These are phyloP conservation scores for Nematocida displodere DNA, from an alignment of 371 early-diverging fungal genomes.

Conservation along the genomic window DNA sequence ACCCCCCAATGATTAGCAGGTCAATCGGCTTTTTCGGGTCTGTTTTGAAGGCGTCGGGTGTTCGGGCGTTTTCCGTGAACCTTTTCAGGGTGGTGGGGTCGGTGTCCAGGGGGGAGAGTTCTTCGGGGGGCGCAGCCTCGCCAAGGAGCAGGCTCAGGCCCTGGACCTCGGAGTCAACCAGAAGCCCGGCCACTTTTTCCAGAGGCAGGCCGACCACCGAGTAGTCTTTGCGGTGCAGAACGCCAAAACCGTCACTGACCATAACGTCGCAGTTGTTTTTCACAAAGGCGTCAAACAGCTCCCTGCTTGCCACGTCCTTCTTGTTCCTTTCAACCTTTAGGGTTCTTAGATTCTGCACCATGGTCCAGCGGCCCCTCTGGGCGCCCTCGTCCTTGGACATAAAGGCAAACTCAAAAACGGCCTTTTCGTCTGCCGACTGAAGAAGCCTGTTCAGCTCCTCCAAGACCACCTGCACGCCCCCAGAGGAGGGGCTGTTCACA, in stretches of 20 bases:
- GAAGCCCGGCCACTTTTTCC: constrained; percentile 81
- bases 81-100: constrained; percentile 2
- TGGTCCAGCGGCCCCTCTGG: constrained; percentile 67
- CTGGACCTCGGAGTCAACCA: constrained; percentile 90
- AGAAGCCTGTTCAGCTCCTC: constrained; percentile 15
- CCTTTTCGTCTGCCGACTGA: background rate
- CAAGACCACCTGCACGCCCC: constrained; percentile 9
- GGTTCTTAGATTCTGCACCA: constrained; percentile 93
- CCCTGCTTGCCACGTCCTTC: constrained; percentile 31
- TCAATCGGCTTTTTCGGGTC: constrained; percentile 67
- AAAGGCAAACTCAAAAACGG: constrained; percentile 68
- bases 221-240: constrained; percentile 85
- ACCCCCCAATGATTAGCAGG: constrained; percentile 92
- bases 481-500: background rate
- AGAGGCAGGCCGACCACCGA: constrained; percentile 78
- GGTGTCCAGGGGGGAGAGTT: background rate
- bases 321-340: constrained; percentile 90
- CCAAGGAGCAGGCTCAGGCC: constrained; percentile 35
- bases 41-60: constrained; percentile 66
- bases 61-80: background rate
- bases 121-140: constrained; percentile 1
- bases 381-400: background rate
- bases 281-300: constrained; percentile 72
- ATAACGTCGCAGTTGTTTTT: constrained; percentile 86
- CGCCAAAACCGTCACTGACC: constrained; percentile 96